A percentile compares a stretch with the other conserved stretches of the same genome.
phyloP scores from a whole-genome alignment of 108 stramenopile species.

The Nitzschia sp. region DNA sequence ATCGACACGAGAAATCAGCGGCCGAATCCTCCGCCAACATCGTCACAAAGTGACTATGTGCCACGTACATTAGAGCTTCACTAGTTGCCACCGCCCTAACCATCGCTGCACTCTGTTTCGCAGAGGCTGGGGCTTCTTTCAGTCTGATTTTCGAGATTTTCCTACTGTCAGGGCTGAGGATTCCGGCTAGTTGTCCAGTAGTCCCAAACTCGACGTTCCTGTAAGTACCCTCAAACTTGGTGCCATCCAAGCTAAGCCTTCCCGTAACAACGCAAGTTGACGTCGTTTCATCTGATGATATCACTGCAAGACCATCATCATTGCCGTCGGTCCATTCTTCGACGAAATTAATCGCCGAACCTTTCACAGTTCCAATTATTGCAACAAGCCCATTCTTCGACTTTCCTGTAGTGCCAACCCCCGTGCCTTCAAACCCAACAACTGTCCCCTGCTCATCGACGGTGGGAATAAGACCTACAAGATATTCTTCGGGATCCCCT shows the following conservation, averaged over 20 bases:
- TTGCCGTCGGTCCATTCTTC: constrained; percentile 64
- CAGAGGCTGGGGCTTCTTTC: constrained; percentile 21
- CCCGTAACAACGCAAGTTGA: constrained; percentile 66
- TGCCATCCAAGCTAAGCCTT: constrained; percentile 62
- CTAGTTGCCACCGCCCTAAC: constrained; percentile 15
- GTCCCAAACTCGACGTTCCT: constrained; percentile 60
- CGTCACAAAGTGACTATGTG: constrained; percentile 60
- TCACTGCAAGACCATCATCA: constrained; percentile 25
- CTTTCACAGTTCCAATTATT: constrained; percentile 50
- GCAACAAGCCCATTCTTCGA: constrained; percentile 59
- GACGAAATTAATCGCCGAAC: constrained; percentile 60
- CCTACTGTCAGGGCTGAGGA: constrained; percentile 13
- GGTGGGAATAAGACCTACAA: constrained; percentile 40
- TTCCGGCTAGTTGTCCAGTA: constrained; percentile 59
- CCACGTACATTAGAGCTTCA: constrained; percentile 54
- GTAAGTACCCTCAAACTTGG: constrained; percentile 74
- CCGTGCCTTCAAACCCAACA: constrained; percentile 54
- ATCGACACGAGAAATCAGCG: constrained; percentile 4
- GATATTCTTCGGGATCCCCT: constrained; percentile 60
- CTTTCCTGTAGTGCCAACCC: constrained; percentile 59
- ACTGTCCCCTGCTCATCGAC: constrained; percentile 10
- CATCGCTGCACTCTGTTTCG: constrained; percentile 9
- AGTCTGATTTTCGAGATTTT: constrained; percentile 17
- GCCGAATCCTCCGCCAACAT: constrained; percentile 50
- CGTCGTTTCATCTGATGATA: constrained; percentile 36